These are phyloP conservation scores for Tolypocladium ovalisporum DNA, from an alignment of 2,329 filamentous ascomycete species.

Conservation along the genomic window DNA sequence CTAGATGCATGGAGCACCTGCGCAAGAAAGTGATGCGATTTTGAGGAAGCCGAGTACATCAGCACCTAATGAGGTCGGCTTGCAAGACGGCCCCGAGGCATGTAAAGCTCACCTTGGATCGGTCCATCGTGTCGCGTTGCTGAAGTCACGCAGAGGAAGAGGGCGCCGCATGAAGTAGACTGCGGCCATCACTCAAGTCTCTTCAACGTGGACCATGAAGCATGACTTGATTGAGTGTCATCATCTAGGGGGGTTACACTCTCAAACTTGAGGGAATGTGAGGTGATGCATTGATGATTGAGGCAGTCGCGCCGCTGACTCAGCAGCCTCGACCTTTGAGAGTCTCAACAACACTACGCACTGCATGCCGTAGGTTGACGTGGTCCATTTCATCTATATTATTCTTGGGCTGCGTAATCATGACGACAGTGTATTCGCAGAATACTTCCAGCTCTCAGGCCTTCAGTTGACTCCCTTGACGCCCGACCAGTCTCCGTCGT, in stretches of 20 bases:
- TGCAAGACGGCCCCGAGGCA: neutral
- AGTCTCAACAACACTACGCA: neutral
- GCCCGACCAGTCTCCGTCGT: neutral
- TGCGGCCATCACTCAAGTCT: neutral
- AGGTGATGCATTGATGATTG: neutral
- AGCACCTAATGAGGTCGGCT: neutral
- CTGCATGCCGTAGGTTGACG: neutral
- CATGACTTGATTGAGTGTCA: neutral
- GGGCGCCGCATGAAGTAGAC: neutral
- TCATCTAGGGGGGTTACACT: neutral
- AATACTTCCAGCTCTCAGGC: neutral
- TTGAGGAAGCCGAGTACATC: neutral
- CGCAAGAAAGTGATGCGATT: constrained; percentile 1
- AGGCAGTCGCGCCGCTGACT: neutral
- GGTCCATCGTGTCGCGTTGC: constrained; percentile 7
- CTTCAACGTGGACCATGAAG: neutral
- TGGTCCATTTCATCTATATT: neutral
- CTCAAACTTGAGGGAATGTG: neutral
- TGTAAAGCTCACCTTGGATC: constrained; percentile 9
- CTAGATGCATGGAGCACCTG: constrained; percentile 5
- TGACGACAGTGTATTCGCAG: neutral
- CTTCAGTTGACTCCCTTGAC: neutral
- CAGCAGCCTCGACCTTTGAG: neutral
- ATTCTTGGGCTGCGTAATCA: neutral
- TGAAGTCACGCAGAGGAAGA: neutral